Base-by-base conservation (phyloP, 1,284 basidiomycete species). In the Cutaneotrichosporon arboriforme region DNA sequence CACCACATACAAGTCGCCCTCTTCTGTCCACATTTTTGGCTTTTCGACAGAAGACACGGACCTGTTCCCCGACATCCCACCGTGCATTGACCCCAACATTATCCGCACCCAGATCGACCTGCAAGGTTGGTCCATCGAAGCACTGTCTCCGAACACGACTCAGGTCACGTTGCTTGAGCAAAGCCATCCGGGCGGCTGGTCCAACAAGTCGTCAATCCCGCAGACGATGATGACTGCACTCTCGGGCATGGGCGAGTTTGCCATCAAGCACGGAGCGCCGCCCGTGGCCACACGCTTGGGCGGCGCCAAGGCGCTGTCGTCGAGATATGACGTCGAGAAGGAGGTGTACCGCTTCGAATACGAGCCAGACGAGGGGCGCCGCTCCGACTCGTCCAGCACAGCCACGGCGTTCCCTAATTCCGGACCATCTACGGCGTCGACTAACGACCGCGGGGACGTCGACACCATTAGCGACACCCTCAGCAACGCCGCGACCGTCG, bases 121-220 rank as follows among this genome's bases (percentile, higher is more conserved):
- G 34, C 90, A 92, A 72, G 96, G 94, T 41, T 97, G 92, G 89
- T 90, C 92, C 0, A 90, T 99, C 60, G 94, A 98, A 73, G 84
- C 89, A 0, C 79, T 99, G 4, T 97, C 91, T 1, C 96, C 93
- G 0, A 97, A 86, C 1, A 98, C 96, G 0, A 96, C 93, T 0
- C 85, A 90, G 34, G 83, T 97, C 51, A 97, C 93, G 0, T 78
- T 99, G 2, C 82, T 99, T 4, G 96, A 98, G 69, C 96, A 98
- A 75, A 92, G 89, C 13, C 93, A 97, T 73, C 92, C 92, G 2
- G 90, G 96, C 69, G 92, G 93, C 46, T 97, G 94, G 94, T 86
- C 90, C 7, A 91, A 90, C 76, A 98, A 97, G 75, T 85, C 87
- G 0, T 88, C 88, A 15, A 92, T 93, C 36, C 92, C 92, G 0